phyloP scores from a whole-genome alignment of 1,284 basidiomycete genomes.

The Entoloma clypeatum region DNA sequence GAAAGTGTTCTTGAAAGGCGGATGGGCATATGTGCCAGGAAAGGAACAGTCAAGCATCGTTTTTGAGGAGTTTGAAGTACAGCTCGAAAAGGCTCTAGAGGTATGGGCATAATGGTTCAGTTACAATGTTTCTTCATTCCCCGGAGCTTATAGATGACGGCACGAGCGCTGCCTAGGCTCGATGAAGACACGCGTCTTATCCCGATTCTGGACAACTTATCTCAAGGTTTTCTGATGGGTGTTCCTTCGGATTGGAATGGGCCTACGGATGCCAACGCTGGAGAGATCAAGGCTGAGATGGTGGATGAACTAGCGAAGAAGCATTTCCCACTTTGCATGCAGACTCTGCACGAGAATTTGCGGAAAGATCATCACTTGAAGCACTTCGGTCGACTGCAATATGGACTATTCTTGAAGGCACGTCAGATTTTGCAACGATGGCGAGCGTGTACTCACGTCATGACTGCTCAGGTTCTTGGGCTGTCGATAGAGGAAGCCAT shows the following conservation, averaged over 20 bases:
- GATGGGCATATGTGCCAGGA: constrained; percentile 89
- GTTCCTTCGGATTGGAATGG: constrained; percentile 78
- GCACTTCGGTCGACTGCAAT: constrained; percentile 89
- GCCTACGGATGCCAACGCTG: constrained; percentile 50
- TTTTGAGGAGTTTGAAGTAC: constrained; percentile 80
- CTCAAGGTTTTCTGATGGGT: constrained; percentile 91
- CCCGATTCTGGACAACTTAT: constrained; percentile 90
- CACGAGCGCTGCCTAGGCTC: constrained; percentile 86
- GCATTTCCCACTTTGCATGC: constrained; percentile 97
- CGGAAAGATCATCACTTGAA: constrained; percentile 84
- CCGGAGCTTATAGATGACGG: constrained; percentile 48
- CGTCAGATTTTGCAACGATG: constrained; percentile 3
- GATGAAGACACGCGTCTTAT: constrained; percentile 94
- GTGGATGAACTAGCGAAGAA: constrained; percentile 83
- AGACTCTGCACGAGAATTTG: constrained; percentile 81
- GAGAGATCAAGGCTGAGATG: constrained; percentile 89
- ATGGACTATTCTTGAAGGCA: constrained; percentile 95
- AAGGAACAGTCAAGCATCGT: constrained; percentile 85
- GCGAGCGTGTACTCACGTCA: neutral
- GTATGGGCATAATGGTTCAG: constrained; percentile 38
- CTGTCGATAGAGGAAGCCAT: constrained; percentile 94
- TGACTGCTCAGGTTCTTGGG: constrained; percentile 77
- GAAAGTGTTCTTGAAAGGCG: constrained; percentile 76
- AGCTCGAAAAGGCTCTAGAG: constrained; percentile 79
- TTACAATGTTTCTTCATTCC: neutral